phyloP scores from a whole-genome alignment of 345 rosid genomes.

The Moricandia moricandioides region DNA sequence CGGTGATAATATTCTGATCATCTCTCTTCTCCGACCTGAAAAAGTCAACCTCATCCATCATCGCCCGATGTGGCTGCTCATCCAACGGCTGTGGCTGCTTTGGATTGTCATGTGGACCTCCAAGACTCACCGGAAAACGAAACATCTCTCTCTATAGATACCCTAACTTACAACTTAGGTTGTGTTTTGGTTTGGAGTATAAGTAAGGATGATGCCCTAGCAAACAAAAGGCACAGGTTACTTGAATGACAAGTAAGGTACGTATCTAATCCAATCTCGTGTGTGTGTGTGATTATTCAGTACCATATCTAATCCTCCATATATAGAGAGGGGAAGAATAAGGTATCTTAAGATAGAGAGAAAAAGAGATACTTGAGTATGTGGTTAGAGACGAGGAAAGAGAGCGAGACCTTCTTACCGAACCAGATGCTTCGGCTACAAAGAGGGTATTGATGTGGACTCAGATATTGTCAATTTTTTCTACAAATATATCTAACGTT shows the following conservation, averaged over 20 bases:
- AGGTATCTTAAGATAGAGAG: conserved; percentile 28
- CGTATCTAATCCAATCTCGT: conserved; percentile 35
- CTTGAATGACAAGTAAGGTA: conserved; percentile 25
- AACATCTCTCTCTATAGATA: conserved; percentile 39
- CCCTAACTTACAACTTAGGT: background rate
- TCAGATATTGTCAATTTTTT: conserved; percentile 25
- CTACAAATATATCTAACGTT: conserved; percentile 10
- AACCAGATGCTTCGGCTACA: conserved; percentile 64
- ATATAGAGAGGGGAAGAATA: conserved; percentile 34
- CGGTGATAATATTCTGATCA: conserved; percentile 19
- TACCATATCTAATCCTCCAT: conserved; percentile 72
- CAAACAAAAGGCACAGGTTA: conserved; percentile 10
- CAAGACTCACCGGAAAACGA: conserved; percentile 50
- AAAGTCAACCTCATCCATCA: conserved; percentile 73
- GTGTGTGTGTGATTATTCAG: conserved; percentile 61
- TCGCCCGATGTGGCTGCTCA: conserved; percentile 34
- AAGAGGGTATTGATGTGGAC: conserved; percentile 54
- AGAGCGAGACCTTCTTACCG: conserved; percentile 44
- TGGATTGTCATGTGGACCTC: conserved; percentile 32
- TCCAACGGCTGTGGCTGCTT: conserved; percentile 27
- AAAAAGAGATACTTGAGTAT: conserved; percentile 40
- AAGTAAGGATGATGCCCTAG: conserved; percentile 18
- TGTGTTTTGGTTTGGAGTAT: background rate
- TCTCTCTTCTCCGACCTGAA: conserved; percentile 52
- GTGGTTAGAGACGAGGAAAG: conserved; percentile 46